phyloP scores from a whole-genome alignment of 768 basidiomycete species.

The Rubroboletus satanas region DNA sequence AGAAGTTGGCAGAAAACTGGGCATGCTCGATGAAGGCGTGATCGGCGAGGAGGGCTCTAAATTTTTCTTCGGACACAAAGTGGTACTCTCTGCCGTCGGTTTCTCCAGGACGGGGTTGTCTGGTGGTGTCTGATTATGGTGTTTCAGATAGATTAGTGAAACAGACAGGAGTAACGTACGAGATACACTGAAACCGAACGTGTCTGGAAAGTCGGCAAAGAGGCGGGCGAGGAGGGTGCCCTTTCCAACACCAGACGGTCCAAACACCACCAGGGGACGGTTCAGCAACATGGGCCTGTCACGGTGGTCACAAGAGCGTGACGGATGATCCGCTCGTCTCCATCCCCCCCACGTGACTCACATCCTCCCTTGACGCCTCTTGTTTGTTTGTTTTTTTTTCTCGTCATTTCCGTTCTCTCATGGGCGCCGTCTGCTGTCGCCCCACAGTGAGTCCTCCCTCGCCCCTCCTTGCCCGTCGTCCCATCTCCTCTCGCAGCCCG shows the following conservation, averaged over 20 bases:
- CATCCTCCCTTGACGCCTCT: not conserved
- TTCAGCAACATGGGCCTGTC: slow-evolving; percentile 6
- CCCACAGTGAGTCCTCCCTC: slow-evolving; percentile 52
- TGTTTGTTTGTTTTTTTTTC: slow-evolving; percentile 14
- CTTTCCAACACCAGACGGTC: slow-evolving; percentile 93
- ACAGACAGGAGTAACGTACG: slow-evolving; percentile 46
- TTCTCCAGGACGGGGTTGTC: slow-evolving; percentile 79
- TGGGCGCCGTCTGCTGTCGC: slow-evolving; percentile 87
- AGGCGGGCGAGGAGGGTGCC: slow-evolving; percentile 83
- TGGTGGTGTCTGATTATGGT: slow-evolving; percentile 72
- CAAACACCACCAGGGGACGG: slow-evolving; percentile 77
- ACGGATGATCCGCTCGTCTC: not conserved
- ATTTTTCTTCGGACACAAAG: slow-evolving; percentile 71
- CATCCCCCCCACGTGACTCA: slow-evolving; percentile 13
- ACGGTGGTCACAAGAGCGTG: not conserved
- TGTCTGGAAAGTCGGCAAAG: slow-evolving; percentile 74
- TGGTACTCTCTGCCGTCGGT: slow-evolving; percentile 80
- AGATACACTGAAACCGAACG: slow-evolving; percentile 91
- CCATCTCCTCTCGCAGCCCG: slow-evolving; percentile 51
- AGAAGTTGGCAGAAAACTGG: slow-evolving; percentile 87
- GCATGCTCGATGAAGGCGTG: slow-evolving; percentile 92
- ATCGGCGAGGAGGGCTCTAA: slow-evolving; percentile 62
- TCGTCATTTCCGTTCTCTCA: slow-evolving; percentile 3
- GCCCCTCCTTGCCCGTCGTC: not conserved
- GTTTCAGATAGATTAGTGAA: not conserved